A percentile compares a stretch with the other conserved stretches of the same genome.
Conservation (phyloP, 805 yeast species). For the Sugiyamaella chiloensis region DNA sequence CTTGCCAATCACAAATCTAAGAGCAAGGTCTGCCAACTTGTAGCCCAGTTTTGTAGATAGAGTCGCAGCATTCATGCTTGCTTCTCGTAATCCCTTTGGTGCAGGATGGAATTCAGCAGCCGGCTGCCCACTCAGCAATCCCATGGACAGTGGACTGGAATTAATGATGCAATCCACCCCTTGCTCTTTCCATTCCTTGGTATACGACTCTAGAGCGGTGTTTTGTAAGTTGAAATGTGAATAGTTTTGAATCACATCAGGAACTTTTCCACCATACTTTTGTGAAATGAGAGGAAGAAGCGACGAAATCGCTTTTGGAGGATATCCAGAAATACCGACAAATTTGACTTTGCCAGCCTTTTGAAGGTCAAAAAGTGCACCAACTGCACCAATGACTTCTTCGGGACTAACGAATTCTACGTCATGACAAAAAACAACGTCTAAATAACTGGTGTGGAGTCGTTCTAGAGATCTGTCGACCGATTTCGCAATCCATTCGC, state of each 20-base stretch:
- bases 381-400: constrained; percentile 60
- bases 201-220: constrained; percentile 49
- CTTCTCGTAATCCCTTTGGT: constrained; percentile 48
- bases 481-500: constrained; percentile 56
- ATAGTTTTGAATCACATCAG: constrained; percentile 76
- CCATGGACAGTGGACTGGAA: constrained; percentile 87
- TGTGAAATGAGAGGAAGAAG: constrained; percentile 21
- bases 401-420: constrained; percentile 69
- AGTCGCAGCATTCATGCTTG: constrained; percentile 43
- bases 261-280: constrained; percentile 50
- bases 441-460: constrained; percentile 65
- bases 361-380: constrained; percentile 56
- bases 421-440: constrained; percentile 84
- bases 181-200: constrained; percentile 39
- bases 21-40: constrained; percentile 78
- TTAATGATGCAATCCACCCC: constrained; percentile 59
- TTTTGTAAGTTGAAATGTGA: constrained; percentile 82
- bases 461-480: constrained; percentile 66
- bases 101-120: constrained; percentile 84
- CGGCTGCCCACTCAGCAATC: constrained; percentile 62
- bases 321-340: constrained; percentile 86
- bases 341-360: constrained; percentile 57
- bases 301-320: constrained; percentile 58
- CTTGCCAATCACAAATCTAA: constrained; percentile 63
- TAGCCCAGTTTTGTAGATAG: constrained; percentile 41